A percentile compares a stretch with the other conserved stretches of the same genome.
Conservation (phyloP, 176 grass and related monocot genomes). For the Rhipidocladum racemiflorum region DNA sequence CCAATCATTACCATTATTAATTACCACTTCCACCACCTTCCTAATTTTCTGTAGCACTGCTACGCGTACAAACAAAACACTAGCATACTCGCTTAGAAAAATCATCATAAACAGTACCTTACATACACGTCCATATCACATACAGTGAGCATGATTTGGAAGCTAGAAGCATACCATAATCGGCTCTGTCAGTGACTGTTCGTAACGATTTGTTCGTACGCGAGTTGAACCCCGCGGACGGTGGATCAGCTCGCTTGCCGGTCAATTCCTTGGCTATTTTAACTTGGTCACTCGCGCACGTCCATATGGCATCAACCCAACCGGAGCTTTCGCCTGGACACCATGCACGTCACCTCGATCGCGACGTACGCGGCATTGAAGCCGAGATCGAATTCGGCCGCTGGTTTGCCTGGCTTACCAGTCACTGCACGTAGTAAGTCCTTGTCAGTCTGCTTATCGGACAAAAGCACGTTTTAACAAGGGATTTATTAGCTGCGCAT, state of each 20-base stretch:
- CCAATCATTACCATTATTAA: background rate
- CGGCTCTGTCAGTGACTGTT: too few relatives aligned
- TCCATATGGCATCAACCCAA: too few relatives aligned
- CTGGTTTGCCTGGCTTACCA: slow-evolving; percentile 22
- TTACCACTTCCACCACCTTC: background rate
- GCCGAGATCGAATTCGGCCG: background rate
- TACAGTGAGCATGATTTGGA: background rate
- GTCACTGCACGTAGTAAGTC: background rate
- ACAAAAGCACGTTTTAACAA: background rate
- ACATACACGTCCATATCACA: background rate
- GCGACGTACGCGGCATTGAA: background rate
- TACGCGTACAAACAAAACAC: background rate
- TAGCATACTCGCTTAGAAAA: background rate
- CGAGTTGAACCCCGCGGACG: background rate
- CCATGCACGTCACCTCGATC: background rate
- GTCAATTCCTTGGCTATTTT: background rate
- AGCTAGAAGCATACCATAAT: background rate
- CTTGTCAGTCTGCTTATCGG: background rate
- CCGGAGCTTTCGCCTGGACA: background rate
- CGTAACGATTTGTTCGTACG: background rate
- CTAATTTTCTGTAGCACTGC: background rate
- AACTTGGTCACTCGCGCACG: background rate
- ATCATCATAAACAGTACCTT: background rate
- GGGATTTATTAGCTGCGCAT: background rate
- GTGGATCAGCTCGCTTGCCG: background rate